These are phyloP conservation scores for Talaromyces albobiverticillius DNA, from an alignment of 2,329 filamentous ascomycete genomes.

Conservation along the genomic window DNA sequence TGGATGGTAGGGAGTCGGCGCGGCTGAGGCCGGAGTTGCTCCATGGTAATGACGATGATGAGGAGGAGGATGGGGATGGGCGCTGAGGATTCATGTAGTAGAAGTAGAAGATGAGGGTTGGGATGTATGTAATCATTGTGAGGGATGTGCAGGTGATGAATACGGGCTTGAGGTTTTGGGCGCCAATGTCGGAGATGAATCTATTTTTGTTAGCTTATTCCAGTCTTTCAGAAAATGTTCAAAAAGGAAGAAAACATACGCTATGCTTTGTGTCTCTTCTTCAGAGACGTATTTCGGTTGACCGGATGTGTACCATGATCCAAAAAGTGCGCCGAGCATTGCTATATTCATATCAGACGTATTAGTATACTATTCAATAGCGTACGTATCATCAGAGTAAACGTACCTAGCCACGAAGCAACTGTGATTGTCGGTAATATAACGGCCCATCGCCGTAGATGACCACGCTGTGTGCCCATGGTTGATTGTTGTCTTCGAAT, in stretches of 20 bases:
- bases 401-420: conserved; percentile 11
- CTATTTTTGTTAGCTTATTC: background rate
- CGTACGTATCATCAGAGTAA: no score
- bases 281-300: conserved; percentile 12
- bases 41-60: background rate
- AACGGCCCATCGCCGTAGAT: conserved; percentile 4
- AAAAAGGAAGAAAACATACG: conserved; percentile 5
- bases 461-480: background rate
- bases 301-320: conserved; percentile 12
- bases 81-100: background rate
- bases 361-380: no score
- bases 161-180: conserved; percentile 11
- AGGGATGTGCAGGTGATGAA: conserved; percentile 9
- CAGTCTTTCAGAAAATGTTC: background rate
- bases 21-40: background rate
- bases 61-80: background rate
- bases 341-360: conserved; percentile 6
- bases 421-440: conserved; percentile 11
- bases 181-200: conserved; percentile 16
- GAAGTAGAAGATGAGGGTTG: conserved; percentile 2
- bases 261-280: conserved; percentile 13
- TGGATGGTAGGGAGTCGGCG: background rate
- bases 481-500: background rate
- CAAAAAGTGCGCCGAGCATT: conserved; percentile 12
- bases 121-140: conserved; percentile 11